Evolutionary conservation across 2,329 filamentous ascomycete genomes (phyloP).

Genomic region (Zymoseptoria brevis): DNA sequence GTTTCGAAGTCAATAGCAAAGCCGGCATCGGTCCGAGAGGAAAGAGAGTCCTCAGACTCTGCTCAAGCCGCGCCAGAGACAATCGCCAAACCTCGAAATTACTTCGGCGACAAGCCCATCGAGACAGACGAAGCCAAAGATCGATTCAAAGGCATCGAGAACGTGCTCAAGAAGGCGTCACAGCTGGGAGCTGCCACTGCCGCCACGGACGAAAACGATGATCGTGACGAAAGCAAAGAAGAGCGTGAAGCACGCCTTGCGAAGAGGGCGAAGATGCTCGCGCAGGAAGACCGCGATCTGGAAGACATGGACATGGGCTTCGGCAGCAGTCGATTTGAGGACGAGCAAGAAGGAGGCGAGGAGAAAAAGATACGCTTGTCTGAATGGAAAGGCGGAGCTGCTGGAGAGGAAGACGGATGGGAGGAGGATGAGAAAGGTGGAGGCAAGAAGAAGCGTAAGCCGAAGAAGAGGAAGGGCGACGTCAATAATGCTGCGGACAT

Average conservation of each 20-base stretch:
- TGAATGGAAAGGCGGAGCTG: conserved; percentile 51
- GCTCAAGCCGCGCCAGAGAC: neutral
- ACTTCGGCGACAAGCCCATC: conserved; percentile 28
- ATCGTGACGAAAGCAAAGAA: conserved; percentile 37
- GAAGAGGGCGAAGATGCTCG: conserved; percentile 57
- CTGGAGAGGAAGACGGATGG: conserved; percentile 42
- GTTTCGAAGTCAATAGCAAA: neutral
- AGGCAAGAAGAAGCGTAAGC: conserved; percentile 63
- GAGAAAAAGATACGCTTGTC: conserved; percentile 57
- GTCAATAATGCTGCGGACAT: conserved; percentile 28
- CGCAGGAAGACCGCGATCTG: conserved; percentile 65
- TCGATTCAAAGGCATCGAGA: conserved; percentile 25
- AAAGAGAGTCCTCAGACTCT: neutral
- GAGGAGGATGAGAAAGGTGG: conserved; percentile 53
- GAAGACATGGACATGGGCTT: conserved; percentile 94
- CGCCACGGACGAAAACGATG: conserved; percentile 36
- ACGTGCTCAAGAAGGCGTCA: conserved; percentile 62
- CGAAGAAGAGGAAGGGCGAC: conserved; percentile 51
- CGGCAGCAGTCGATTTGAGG: conserved; percentile 76
- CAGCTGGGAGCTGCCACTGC: conserved; percentile 41
- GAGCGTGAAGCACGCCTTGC: conserved; percentile 59
- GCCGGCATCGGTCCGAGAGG: conserved; percentile 2
- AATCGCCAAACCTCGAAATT: conserved; percentile 24
- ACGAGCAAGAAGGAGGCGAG: conserved; percentile 62
- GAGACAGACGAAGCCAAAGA: conserved; percentile 12